Base-by-base conservation (phyloP, 257 asterid species). In the Solanum gracilifrons region DNA sequence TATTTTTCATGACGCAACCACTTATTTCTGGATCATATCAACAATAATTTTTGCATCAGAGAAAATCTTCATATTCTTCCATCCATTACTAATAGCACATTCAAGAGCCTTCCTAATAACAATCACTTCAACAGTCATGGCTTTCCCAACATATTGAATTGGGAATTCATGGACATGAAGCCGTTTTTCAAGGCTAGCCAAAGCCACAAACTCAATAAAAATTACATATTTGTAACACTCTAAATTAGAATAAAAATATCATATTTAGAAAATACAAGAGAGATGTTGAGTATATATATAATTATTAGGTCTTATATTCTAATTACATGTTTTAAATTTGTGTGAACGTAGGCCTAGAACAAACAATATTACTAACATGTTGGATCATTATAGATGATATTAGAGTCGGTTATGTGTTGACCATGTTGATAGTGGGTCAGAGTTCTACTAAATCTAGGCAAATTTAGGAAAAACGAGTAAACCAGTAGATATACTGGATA, bases 361-460 rank as follows among this genome's bases (percentile, higher is more conserved):
- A 51, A 2, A 16, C 62, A 51, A 51, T 51, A 48, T 16, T 0
- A 51, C 23, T 51, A 48, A 16, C 0, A 15, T 2, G 62, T 0
- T 51, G 23, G 4, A 51, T 51, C 9, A 3, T 51, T 51, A 51
- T 2, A 51, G 9, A 51, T 51, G 23, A 0, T 51, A 51, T 51
- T 0, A 16, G 1, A 48, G 23, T 51, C 9, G 1, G 0, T 51
- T 16, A 16, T 51, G 62, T 16, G 23, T 51, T 16, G 9, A 51
- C 62, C 62, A 0, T 51, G 21, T 16, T 51, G 60, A 51, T 51
- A 16, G 9, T 51, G 9, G 23, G 60, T 51, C 23, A 16, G 0
- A 51, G 4, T 16, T 16, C 9, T 51, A 5, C 8, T 51, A 51
- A 51, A 6, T 51, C 4, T 51, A 51, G 23, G 4, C 23, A 51